phyloP scores from a whole-genome alignment of 805 yeast genomes.

The Zygoascus biomembranicola region DNA sequence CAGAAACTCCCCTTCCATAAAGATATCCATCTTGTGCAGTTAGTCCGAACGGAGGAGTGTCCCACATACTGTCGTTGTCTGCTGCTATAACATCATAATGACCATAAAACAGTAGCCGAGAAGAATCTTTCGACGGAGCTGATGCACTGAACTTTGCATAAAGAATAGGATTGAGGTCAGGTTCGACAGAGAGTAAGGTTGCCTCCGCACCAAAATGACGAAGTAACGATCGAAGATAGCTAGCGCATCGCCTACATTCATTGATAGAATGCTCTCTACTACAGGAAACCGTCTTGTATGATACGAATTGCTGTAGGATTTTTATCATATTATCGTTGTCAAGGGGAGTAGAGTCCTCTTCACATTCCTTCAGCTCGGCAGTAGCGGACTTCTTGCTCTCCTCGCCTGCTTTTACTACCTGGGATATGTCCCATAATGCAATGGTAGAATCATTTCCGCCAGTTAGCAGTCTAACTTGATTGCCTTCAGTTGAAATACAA shows the following conservation, averaged over 20 bases:
- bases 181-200: slow-evolving; percentile 58
- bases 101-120: slow-evolving; percentile 75
- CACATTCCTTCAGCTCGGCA: not conserved
- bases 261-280: slow-evolving; percentile 58
- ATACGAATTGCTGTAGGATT: slow-evolving; percentile 51
- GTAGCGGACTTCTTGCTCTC: not conserved
- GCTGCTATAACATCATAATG: slow-evolving; percentile 95
- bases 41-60: slow-evolving; percentile 67
- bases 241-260: slow-evolving; percentile 83
- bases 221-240: slow-evolving; percentile 54
- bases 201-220: slow-evolving; percentile 58
- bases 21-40: slow-evolving; percentile 76
- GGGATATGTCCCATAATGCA: slow-evolving; percentile 53
- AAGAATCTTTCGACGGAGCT: not conserved
- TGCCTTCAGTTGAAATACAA: slow-evolving; percentile 36
- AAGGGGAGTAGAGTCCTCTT: slow-evolving; percentile 13
- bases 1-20: slow-evolving; percentile 89
- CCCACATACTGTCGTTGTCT: slow-evolving; percentile 54
- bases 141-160: slow-evolving; percentile 51
- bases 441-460: slow-evolving; percentile 69
- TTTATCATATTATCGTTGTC: slow-evolving; percentile 57
- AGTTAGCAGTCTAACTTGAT: slow-evolving; percentile 37
- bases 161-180: slow-evolving; percentile 75
- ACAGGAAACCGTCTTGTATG: slow-evolving; percentile 72
- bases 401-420: not conserved